Evolutionary conservation across 495 filamentous ascomycete genomes (phyloP).

Genomic region (Penicillium desertorum): DNA sequence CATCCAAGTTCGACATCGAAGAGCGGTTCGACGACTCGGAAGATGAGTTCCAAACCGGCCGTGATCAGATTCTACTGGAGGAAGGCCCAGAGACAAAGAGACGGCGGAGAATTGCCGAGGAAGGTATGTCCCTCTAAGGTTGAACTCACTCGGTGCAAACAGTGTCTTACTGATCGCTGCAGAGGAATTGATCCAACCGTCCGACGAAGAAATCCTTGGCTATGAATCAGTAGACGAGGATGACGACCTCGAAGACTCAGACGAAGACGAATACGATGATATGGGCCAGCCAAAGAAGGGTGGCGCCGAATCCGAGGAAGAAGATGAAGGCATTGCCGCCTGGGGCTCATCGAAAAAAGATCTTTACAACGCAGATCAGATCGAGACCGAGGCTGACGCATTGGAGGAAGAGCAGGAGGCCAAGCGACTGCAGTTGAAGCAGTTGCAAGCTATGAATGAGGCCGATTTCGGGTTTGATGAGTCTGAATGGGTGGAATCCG

Average conservation of each 20-base stretch:
- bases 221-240: slow-evolving; percentile 55
- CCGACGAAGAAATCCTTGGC: slow-evolving; percentile 85
- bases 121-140: slow-evolving; percentile 46
- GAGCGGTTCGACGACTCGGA: slow-evolving; percentile 87
- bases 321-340: slow-evolving; percentile 72
- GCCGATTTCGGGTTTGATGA: slow-evolving; percentile 93
- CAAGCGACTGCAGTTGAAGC: slow-evolving; percentile 82
- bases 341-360: slow-evolving; percentile 87
- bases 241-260: slow-evolving; percentile 53
- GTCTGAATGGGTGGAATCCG: slow-evolving; percentile 67
- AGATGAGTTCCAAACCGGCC: slow-evolving; percentile 82
- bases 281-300: slow-evolving; percentile 32
- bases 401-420: slow-evolving; percentile 91
- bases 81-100: slow-evolving; percentile 77
- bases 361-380: slow-evolving; percentile 87
- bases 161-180: slow-evolving; percentile 21
- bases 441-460: slow-evolving; percentile 77
- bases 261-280: slow-evolving; percentile 39
- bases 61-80: slow-evolving; percentile 82
- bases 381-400: slow-evolving; percentile 89
- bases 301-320: slow-evolving; percentile 46
- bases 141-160: slow-evolving; percentile 2
- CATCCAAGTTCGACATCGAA: slow-evolving; percentile 56
- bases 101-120: slow-evolving; percentile 61
- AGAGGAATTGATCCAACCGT: slow-evolving; percentile 64